Conservation (phyloP, 441 rosid species). For the Pelargonium myrrhifolium region DNA sequence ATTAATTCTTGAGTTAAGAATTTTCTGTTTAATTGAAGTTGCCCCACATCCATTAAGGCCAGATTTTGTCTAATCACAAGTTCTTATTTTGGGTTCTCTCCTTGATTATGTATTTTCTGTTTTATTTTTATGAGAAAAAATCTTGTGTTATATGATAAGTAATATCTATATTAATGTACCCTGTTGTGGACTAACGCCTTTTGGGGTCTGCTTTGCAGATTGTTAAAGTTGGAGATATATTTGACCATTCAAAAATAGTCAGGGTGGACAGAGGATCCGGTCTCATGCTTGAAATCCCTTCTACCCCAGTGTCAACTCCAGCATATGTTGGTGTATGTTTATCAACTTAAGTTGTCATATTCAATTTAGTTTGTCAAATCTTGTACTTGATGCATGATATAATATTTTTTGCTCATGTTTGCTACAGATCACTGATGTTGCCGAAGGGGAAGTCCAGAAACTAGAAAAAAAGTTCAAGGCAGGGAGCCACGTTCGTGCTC, state of each 20-base stretch:
- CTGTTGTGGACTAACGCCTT: slow-evolving; percentile 1
- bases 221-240: slow-evolving; percentile 66
- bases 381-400: slow-evolving; percentile 20
- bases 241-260: slow-evolving; percentile 70
- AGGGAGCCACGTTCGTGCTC: slow-evolving; percentile 73
- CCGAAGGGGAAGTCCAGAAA: slow-evolving; percentile 72
- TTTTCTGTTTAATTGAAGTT: neutral
- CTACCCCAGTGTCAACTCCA: slow-evolving; percentile 53
- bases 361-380: slow-evolving; percentile 11
- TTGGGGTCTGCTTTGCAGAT: slow-evolving; percentile 47
- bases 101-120: neutral
- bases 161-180: neutral
- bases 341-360: slow-evolving; percentile 12
- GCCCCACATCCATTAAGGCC: neutral
- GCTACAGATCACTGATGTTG: slow-evolving; percentile 67
- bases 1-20: neutral
- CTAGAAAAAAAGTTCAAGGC: slow-evolving; percentile 79
- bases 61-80: slow-evolving; percentile 1
- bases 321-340: slow-evolving; percentile 79
- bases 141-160: neutral
- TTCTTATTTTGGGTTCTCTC: slow-evolving; percentile 1
- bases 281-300: slow-evolving; percentile 85
- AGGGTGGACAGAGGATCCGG: slow-evolving; percentile 83
- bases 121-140: neutral
- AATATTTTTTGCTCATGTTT: slow-evolving; percentile 13